Conservation (phyloP, 768 basidiomycete species). For the Phaffia tasmanica region DNA sequence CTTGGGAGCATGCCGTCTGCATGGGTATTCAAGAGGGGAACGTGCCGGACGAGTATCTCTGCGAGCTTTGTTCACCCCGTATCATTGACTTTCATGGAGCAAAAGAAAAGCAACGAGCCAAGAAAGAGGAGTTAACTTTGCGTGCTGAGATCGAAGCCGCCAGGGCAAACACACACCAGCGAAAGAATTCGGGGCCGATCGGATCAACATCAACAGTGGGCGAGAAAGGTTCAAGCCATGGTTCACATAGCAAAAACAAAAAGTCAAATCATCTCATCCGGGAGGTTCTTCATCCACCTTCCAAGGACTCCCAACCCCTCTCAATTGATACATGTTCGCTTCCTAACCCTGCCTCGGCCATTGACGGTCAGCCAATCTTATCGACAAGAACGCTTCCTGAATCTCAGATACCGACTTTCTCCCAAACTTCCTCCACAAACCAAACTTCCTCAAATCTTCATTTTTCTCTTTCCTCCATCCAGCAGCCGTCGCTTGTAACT, state of each 20-base stretch:
- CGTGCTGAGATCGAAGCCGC: slow-evolving; percentile 1
- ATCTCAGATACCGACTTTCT: slow-evolving; percentile 3
- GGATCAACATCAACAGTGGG: not conserved
- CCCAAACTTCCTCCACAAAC: not conserved
- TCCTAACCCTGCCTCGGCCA: too few species aligned
- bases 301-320: too few species aligned
- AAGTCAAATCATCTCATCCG: too few species aligned
- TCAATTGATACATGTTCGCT: too few species aligned
- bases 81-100: slow-evolving; percentile 19
- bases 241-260: too few species aligned
- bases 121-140: not conserved
- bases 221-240: not conserved
- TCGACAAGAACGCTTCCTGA: too few species aligned
- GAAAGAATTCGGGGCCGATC: not conserved
- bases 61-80: slow-evolving; percentile 45
- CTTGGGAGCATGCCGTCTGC: slow-evolving; percentile 77
- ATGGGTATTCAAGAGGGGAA: slow-evolving; percentile 36
- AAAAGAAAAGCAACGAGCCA: slow-evolving; percentile 6
- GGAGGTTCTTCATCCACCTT: too few species aligned
- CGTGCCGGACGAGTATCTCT: slow-evolving; percentile 66
- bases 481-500: not conserved
- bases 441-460: slow-evolving; percentile 1
- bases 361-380: too few species aligned
- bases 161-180: not conserved
- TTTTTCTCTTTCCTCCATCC: not conserved